phyloP scores from a whole-genome alignment of 768 basidiomycete species.

The Clitopilus hobsonii region DNA sequence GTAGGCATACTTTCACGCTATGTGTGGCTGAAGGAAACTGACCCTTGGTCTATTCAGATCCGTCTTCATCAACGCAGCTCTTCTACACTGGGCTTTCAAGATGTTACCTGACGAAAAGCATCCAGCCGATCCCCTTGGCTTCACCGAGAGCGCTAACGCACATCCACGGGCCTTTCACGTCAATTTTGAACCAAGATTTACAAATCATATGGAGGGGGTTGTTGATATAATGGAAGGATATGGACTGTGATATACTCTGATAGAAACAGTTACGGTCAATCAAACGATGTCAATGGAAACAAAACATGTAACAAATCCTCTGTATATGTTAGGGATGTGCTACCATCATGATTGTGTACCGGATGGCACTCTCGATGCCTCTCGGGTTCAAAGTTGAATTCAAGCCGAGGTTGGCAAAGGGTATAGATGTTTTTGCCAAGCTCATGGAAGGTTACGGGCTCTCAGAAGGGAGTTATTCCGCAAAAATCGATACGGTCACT shows the following conservation, averaged over 20 bases:
- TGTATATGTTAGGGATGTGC: too few species aligned
- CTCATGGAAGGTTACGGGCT: too few species aligned
- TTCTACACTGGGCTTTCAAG: slow-evolving; percentile 63
- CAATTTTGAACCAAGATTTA: slow-evolving; percentile 45
- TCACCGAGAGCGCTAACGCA: slow-evolving; percentile 59
- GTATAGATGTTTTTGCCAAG: too few species aligned
- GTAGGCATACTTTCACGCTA: slow-evolving; percentile 8
- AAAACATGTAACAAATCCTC: too few species aligned
- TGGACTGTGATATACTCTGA: slow-evolving; percentile 13
- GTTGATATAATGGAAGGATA: slow-evolving; percentile 37
- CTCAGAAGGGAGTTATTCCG: too few species aligned
- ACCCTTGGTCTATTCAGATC: slow-evolving; percentile 2
- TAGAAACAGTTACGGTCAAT: too few species aligned
- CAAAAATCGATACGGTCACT: too few species aligned
- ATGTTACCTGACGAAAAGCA: slow-evolving; percentile 41
- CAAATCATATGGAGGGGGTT: slow-evolving; percentile 24
- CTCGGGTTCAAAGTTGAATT: too few species aligned
- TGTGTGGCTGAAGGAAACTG: background rate
- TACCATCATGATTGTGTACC: too few species aligned
- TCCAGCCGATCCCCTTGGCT: slow-evolving; percentile 53
- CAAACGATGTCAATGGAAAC: too few species aligned
- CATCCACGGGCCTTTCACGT: slow-evolving; percentile 62
- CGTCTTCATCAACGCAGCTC: slow-evolving; percentile 60
- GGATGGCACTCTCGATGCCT: too few species aligned
- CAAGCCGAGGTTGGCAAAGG: too few species aligned